Base-by-base conservation (phyloP, 129 eudicot species). In the Flaveria trinervia region DNA sequence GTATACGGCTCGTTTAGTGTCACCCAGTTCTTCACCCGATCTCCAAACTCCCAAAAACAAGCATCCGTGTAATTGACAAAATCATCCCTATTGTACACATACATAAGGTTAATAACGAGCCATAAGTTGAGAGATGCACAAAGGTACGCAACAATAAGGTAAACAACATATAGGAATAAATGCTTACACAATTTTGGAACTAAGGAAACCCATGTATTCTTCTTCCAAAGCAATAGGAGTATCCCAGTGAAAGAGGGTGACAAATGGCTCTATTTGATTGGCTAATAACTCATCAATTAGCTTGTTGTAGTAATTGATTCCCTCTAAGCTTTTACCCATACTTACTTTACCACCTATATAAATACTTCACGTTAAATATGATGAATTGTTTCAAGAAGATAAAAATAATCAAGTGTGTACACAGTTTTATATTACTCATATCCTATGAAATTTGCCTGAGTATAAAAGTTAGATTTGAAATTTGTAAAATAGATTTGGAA, bases 21-120 rank as follows among this genome's bases (percentile, higher is more conserved):
- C 75, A 75, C 73, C 90, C 90, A 81, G 52, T 77, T 49, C 77
- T 73, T 83, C 43, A 86, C 87, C 9, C 87, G 76, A 18, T 86
- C 87, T 8, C 90, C 90, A 55, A 84, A 86, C 52, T 76, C 76
- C 78, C 78, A 65, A 25, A 80, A 80, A 20, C 84, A 84, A 36
- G 80, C 51, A 30, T 80, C 87, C 22, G 70, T 84, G 18, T 71
- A 84, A 20, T 55, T 71, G 5, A 60, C 68, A 39, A 80, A 80
- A 39, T 76, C 84, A 0, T 77, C 71, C 65, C 84, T 84, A 46
- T 15, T 28, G 46, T 64, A 28, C 14, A 30, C 7, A 6, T 4
- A 30, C 5, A 30, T 30, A 30, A 30, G 36, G 36, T 64, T 5
- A 14, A 30, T 18, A 64, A 64, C 69, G 4, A 28, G 14, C 8